Evolutionary conservation across 2,329 filamentous ascomycete species (phyloP).

Genomic region (Fusarium denticulatum): DNA sequence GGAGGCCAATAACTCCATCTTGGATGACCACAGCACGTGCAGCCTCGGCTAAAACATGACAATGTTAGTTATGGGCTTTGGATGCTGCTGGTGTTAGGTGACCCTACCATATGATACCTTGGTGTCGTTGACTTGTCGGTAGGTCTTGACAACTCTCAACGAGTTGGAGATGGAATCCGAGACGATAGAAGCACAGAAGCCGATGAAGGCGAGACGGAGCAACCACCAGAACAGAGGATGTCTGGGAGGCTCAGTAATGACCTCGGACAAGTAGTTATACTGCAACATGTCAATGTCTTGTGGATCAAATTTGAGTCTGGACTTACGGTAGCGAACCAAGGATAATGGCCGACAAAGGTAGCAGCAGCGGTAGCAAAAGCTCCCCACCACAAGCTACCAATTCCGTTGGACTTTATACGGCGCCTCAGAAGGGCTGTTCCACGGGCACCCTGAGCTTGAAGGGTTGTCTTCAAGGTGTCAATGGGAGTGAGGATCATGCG

Average conservation of each 20-base stretch:
- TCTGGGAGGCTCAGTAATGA: constrained; percentile 53
- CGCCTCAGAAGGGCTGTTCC: constrained; percentile 56
- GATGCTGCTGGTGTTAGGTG: accelerated
- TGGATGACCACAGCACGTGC: constrained; percentile 52
- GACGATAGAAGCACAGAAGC: constrained; percentile 56
- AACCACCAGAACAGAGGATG: constrained; percentile 54
- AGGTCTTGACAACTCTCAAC: constrained; percentile 59
- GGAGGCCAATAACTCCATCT: constrained; percentile 55
- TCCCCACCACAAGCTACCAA: constrained; percentile 61
- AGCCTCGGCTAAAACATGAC: constrained; percentile 50
- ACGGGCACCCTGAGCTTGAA: constrained; percentile 57
- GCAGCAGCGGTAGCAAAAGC: constrained; percentile 59
- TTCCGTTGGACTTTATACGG: constrained; percentile 55
- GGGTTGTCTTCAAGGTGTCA: constrained; percentile 61
- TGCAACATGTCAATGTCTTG: constrained; percentile 22
- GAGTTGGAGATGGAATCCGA: constrained; percentile 60
- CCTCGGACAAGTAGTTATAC: constrained; percentile 56
- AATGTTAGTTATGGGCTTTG: not conserved
- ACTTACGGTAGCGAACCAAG: constrained; percentile 59
- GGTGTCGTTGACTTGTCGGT: constrained; percentile 60
- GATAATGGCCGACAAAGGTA: constrained; percentile 60
- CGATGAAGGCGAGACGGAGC: constrained; percentile 50
- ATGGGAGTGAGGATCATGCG: constrained; percentile 60
- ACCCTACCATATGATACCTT: constrained; percentile 56
- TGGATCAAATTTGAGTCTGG: accelerated